Evolutionary conservation across 2,329 filamentous ascomycete species (phyloP).

Genomic region (Neonectria coccinea): DNA sequence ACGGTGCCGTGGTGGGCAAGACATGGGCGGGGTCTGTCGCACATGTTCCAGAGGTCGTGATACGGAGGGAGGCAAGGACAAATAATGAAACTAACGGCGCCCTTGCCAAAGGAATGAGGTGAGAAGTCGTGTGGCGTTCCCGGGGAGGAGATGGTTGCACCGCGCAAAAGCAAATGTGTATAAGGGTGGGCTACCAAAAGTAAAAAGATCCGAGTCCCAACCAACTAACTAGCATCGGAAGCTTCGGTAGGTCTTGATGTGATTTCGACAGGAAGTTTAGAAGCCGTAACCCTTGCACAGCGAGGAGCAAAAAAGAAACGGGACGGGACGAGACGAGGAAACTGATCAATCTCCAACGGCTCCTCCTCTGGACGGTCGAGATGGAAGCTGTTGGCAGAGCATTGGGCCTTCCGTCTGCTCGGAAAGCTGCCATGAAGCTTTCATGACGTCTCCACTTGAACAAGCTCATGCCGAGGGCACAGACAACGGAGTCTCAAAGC

Average conservation of each 20-base stretch:
- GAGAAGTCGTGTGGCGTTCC: slow-evolving; percentile 41
- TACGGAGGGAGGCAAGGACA: slow-evolving; percentile 34
- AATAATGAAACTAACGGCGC: slow-evolving; percentile 42
- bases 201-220: slow-evolving; percentile 28
- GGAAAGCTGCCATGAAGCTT: slow-evolving; percentile 28
- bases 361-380: not conserved
- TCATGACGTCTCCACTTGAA: slow-evolving; percentile 26
- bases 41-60: slow-evolving; percentile 40
- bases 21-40: slow-evolving; percentile 38
- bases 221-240: slow-evolving; percentile 37
- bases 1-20: slow-evolving; percentile 32
- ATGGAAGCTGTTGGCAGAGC: not conserved
- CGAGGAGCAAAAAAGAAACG: slow-evolving; percentile 27
- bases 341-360: slow-evolving; percentile 17
- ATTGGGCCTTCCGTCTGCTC: slow-evolving; percentile 1
- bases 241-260: slow-evolving; percentile 34
- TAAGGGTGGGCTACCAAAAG: slow-evolving; percentile 25
- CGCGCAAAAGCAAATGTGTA: slow-evolving; percentile 42
- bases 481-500: slow-evolving; percentile 11
- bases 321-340: slow-evolving; percentile 22
- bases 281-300: slow-evolving; percentile 32
- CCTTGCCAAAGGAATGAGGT: slow-evolving; percentile 42
- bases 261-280: slow-evolving; percentile 37
- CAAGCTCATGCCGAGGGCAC: slow-evolving; percentile 20
- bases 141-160: slow-evolving; percentile 42